Base-by-base conservation (phyloP, 768 basidiomycete species). In the Tephrocybe sp. region DNA sequence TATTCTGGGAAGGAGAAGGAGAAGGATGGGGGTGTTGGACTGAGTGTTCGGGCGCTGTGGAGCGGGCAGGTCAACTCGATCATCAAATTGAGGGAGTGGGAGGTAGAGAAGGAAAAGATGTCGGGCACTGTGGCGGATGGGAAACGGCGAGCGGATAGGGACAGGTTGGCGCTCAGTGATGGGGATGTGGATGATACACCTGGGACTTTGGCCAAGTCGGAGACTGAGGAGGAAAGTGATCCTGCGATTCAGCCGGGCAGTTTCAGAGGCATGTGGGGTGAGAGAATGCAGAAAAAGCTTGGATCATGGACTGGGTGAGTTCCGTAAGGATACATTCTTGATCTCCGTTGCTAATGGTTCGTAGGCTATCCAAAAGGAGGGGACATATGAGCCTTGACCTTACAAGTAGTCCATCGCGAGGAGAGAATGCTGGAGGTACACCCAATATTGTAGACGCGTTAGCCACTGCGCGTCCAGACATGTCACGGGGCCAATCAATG, bases 221-320 rank as follows among this genome's bases (percentile, higher is more conserved):
- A 75, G 47, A 75, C 74, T 4, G 75, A 76, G 53, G 77, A 78
- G 27, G 77, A 78, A 57, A 75, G 75, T 34, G 75, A 74, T 25
- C 41, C 51, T 26, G 64, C 39, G n/a, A 49, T 59, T 2, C 51
- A 51, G 39, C 51, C 27, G 24, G 55, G 60, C 38, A 44, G 56
- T 48, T 67, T 70, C 51, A 64, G 66, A 9, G 64, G 69, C 3
- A 67, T 70, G 56, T 78, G 76, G 76, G 64, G 73, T 11, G 75
- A 69, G 24, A 66, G 61, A 37, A 66, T 76, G 54, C 71, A 72
- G 49, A 72, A 65, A 47, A 77, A 73, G 49, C 60, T 79, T 16
- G 76, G 70, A 47, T 69, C 64, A 16, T 79, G 75, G 76, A 63
- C 75, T 41, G 69, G 69, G 74, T 74, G 51, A 41, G 69, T 64